Evolutionary conservation across 2,329 filamentous ascomycete species (phyloP), one percentile per base, ranked within the genome.

Genomic region (Colletotrichum kahawae): DNA sequence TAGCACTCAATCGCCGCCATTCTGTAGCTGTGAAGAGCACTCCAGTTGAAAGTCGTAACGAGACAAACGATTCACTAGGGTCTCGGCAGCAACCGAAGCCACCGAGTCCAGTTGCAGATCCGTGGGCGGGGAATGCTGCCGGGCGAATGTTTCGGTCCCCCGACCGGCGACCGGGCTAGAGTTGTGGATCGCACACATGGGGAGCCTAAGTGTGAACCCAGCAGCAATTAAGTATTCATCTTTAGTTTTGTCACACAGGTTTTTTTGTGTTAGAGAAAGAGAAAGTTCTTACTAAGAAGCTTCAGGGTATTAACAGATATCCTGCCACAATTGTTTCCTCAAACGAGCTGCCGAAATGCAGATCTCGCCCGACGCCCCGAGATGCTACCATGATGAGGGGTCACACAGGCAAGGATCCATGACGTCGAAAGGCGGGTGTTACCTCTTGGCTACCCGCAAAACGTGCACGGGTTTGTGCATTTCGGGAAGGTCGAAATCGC

Each of bases 401-500:
- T 34, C 57, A n/a, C 18, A 21, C n/a, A 62, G 12, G 31, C 6
- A 21, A 62, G 31, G n/a, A 65, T 71, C 29, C 29, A 62, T 71
- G 60, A 60, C 60, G 71, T 54, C 21, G 43, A 48, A 54, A 38
- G 36, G 21, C 29, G 38, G 60, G 29, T 14, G 7, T n/a, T 31
- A 2, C 10, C 56, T 65, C 72, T 75, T 75, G 72, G 72, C 72
- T 24, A 18, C 24, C 51, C 13, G 62, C 69, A 67, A 67, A 14
- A 48, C 18, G 38, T 21, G 59, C 48, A 33, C 27, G 21, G 48
- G 13, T 56, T 43, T 72, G 36, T 63, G 68, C 72, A 16, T 67
- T 57, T 75, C 21, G 33, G 72, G 68, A 72, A 75, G 72, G 72
- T 75, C 38, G 13, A 66, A 14, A 62, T 34, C 14, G 24, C 38